Evolutionary conservation across 441 rosid species (phyloP).

Genomic region (Jatropha multifida): DNA sequence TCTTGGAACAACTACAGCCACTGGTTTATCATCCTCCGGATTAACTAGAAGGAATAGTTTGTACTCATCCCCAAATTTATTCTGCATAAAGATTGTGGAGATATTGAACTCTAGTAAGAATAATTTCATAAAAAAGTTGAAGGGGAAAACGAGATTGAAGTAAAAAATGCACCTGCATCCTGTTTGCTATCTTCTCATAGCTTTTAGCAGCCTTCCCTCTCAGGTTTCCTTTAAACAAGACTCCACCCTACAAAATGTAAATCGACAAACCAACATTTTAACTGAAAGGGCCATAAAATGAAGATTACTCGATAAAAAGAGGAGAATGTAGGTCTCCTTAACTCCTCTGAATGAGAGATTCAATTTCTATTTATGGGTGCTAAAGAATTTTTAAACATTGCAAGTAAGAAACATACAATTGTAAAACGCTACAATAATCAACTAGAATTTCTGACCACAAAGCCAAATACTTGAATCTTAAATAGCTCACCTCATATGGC

Average conservation of each 20-base stretch:
- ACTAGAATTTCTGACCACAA: slow-evolving; percentile 3
- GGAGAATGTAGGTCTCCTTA: background rate
- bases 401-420: background rate
- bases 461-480: slow-evolving; percentile 5
- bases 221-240: slow-evolving; percentile 91
- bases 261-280: slow-evolving; percentile 11
- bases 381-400: background rate
- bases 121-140: slow-evolving; percentile 7
- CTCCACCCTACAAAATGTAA: slow-evolving; percentile 63
- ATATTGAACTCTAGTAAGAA: slow-evolving; percentile 17
- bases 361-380: background rate
- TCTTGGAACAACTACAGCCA: slow-evolving; percentile 91
- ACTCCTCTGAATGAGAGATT: background rate
- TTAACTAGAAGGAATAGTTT: slow-evolving; percentile 81
- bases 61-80: slow-evolving; percentile 74
- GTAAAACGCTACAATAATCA: background rate
- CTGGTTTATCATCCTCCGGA: slow-evolving; percentile 96
- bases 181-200: slow-evolving; percentile 70
- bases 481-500: slow-evolving; percentile 79
- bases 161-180: slow-evolving; percentile 57
- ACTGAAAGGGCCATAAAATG: slow-evolving; percentile 7
- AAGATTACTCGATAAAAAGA: background rate
- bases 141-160: slow-evolving; percentile 7
- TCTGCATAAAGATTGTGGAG: slow-evolving; percentile 46
- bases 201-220: slow-evolving; percentile 82